Conservation (phyloP, 352 stramenopile genomes). For the Globisporangium emineosum region DNA sequence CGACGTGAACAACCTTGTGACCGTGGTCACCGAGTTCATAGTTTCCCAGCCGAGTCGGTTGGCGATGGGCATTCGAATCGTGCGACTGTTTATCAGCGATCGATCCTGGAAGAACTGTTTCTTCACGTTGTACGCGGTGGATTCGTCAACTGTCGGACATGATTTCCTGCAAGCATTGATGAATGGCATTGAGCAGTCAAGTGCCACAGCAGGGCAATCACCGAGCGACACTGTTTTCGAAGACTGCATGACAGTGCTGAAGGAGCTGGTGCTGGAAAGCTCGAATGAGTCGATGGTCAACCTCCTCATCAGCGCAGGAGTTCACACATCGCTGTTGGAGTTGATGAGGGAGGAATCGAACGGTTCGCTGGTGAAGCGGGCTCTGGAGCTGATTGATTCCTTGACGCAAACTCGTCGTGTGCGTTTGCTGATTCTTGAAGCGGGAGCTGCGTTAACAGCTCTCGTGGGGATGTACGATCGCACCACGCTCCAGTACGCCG, state of each 20-base stretch:
- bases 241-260: slow-evolving; percentile 56
- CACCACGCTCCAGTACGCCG: slow-evolving; percentile 35
- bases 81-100: slow-evolving; percentile 72
- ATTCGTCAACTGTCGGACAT: slow-evolving; percentile 55
- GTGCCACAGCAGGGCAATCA: slow-evolving; percentile 20
- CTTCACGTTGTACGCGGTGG: slow-evolving; percentile 57
- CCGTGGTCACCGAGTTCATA: slow-evolving; percentile 69
- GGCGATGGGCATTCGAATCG: slow-evolving; percentile 58
- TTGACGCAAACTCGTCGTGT: slow-evolving; percentile 62
- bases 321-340: slow-evolving; percentile 68
- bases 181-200: slow-evolving; percentile 48
- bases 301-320: slow-evolving; percentile 60
- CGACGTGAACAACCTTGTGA: slow-evolving; percentile 62
- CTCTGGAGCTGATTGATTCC: slow-evolving; percentile 46
- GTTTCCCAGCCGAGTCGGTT: slow-evolving; percentile 48
- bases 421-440: slow-evolving; percentile 67
- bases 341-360: slow-evolving; percentile 43
- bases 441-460: slow-evolving; percentile 42
- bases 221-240: slow-evolving; percentile 46
- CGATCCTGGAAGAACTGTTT: slow-evolving; percentile 73
- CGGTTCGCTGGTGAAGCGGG: slow-evolving; percentile 16
- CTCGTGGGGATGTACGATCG: slow-evolving; percentile 58
- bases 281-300: slow-evolving; percentile 62
- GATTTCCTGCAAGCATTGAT: slow-evolving; percentile 69
- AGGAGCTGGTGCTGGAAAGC: slow-evolving; percentile 59